These are phyloP conservation scores for Eimeria falciformis DNA, from an alignment of 169 alveolate genomes.

Conservation along the genomic window DNA sequence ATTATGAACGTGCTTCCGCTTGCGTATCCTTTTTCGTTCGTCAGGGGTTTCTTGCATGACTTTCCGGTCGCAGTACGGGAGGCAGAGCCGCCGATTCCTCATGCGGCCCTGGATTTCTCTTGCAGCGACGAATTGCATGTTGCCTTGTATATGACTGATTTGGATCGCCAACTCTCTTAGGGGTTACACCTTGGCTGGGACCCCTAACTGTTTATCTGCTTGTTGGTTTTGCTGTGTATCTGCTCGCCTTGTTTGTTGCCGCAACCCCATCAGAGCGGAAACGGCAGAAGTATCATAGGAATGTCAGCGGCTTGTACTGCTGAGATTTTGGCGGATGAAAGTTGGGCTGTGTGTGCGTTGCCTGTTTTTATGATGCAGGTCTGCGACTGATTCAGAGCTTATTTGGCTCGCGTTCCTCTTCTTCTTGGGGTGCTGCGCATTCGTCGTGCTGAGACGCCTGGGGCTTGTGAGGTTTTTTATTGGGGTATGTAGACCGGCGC, in stretches of 20 bases:
- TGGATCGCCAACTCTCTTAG: too few relatives aligned
- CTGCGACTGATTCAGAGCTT: slow-evolving; percentile 79
- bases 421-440: slow-evolving; percentile 81
- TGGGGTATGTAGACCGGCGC: slow-evolving; percentile 34
- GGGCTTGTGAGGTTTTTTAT: slow-evolving; percentile 50
- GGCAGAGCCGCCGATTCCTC: too few relatives aligned
- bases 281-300: not conserved
- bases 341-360: not conserved
- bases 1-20: too few relatives aligned
- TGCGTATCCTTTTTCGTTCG: too few relatives aligned
- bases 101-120: too few relatives aligned
- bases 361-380: slow-evolving; percentile 53
- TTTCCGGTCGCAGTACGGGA: too few relatives aligned
- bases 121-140: too few relatives aligned
- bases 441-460: slow-evolving; percentile 76
- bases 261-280: not conserved
- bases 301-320: not conserved
- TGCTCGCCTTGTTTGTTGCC: not conserved
- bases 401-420: slow-evolving; percentile 80
- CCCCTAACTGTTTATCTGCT: too few relatives aligned
- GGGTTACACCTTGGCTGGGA: too few relatives aligned
- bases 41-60: too few relatives aligned
- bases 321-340: not conserved
- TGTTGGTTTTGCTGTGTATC: too few relatives aligned
- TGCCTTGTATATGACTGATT: too few relatives aligned